Conservation (phyloP, 2,329 filamentous ascomycete genomes). For the Calonectria henricotiae region DNA sequence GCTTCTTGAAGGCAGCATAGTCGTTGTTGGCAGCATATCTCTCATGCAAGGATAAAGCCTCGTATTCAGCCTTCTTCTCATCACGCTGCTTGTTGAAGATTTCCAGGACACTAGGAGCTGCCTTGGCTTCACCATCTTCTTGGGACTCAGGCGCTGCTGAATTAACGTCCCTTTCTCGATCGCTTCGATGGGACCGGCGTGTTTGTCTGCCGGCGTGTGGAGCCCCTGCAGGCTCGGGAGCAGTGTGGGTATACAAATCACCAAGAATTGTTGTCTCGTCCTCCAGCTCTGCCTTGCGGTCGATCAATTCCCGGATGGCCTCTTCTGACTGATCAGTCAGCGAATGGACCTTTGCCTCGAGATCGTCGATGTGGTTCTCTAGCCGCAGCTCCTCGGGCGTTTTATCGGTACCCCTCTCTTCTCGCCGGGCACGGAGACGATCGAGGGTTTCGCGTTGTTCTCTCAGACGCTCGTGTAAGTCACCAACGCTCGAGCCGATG, state of each 20-base stretch:
- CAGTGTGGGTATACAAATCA: slow-evolving; percentile 56
- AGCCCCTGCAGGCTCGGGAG: slow-evolving; percentile 36
- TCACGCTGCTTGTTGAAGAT: slow-evolving; percentile 59
- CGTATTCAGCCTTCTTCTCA: slow-evolving; percentile 63
- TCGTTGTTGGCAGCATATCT: slow-evolving; percentile 73
- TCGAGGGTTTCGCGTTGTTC: slow-evolving; percentile 58
- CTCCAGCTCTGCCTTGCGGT: slow-evolving; percentile 66
- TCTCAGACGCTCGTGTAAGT: slow-evolving; percentile 66
- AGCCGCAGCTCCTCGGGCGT: slow-evolving; percentile 58
- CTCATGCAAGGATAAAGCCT: slow-evolving; percentile 60
- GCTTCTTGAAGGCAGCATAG: slow-evolving; percentile 73
- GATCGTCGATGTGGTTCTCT: slow-evolving; percentile 59
- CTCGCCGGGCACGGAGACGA: slow-evolving; percentile 56
- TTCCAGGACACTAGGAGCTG: slow-evolving; percentile 50
- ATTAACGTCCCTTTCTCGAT: slow-evolving; percentile 39
- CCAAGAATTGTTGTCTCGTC: slow-evolving; percentile 64
- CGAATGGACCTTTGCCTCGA: slow-evolving; percentile 61
- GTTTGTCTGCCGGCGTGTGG: slow-evolving; percentile 15
- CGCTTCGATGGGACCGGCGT: slow-evolving; percentile 32
- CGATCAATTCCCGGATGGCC: slow-evolving; percentile 66
- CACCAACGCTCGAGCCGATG: slow-evolving; percentile 64
- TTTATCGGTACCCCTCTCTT: slow-evolving; percentile 58
- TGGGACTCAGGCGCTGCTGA: slow-evolving; percentile 36
- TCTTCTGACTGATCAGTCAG: slow-evolving; percentile 66
- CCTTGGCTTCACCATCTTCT: slow-evolving; percentile 51